phyloP scores from a whole-genome alignment of 2,329 filamentous ascomycete genomes.

The Epichloe scottii region DNA sequence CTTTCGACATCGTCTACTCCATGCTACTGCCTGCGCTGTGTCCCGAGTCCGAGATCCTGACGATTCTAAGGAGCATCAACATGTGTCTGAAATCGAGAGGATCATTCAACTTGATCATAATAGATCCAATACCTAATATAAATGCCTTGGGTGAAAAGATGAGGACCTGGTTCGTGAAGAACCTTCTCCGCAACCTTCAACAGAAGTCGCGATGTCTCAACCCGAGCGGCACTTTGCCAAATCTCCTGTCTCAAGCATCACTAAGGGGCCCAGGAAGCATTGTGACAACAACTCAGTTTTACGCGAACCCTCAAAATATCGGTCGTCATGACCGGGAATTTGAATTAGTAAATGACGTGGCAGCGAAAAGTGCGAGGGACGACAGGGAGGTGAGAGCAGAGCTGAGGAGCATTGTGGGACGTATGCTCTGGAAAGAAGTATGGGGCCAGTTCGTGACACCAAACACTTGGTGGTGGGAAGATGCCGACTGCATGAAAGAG shows the following conservation, averaged over 20 bases:
- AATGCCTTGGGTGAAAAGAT: conserved; percentile 44
- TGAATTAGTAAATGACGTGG: conserved; percentile 8
- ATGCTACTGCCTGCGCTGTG: conserved; percentile 45
- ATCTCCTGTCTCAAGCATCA: conserved; percentile 44
- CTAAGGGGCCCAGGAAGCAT: conserved; percentile 36
- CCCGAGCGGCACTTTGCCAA: conserved; percentile 44
- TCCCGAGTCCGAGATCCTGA: conserved; percentile 42
- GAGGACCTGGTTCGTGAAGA: conserved; percentile 47
- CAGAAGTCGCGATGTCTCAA: conserved; percentile 45
- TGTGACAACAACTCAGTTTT: conserved; percentile 35
- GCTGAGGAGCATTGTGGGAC: conserved; percentile 38
- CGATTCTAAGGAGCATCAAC: conserved; percentile 42
- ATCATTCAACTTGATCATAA: conserved; percentile 44
- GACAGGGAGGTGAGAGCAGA: conserved; percentile 28
- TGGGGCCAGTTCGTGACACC: conserved; percentile 42
- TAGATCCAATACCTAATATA: conserved; percentile 48
- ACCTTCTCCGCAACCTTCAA: conserved; percentile 47
- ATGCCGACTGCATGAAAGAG: conserved; percentile 39
- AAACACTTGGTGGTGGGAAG: conserved; percentile 50
- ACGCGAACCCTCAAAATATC: conserved; percentile 27
- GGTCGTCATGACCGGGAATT: conserved; percentile 9
- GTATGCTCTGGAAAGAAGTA: conserved; percentile 47
- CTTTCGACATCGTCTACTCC: conserved; percentile 38
- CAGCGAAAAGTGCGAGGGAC: conserved; percentile 9
- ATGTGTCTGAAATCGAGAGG: conserved; percentile 43